Evolutionary conservation across 2,329 filamentous ascomycete species (phyloP), one percentile per base, ranked within the genome.

Genomic region (Gremmenia infestans): DNA sequence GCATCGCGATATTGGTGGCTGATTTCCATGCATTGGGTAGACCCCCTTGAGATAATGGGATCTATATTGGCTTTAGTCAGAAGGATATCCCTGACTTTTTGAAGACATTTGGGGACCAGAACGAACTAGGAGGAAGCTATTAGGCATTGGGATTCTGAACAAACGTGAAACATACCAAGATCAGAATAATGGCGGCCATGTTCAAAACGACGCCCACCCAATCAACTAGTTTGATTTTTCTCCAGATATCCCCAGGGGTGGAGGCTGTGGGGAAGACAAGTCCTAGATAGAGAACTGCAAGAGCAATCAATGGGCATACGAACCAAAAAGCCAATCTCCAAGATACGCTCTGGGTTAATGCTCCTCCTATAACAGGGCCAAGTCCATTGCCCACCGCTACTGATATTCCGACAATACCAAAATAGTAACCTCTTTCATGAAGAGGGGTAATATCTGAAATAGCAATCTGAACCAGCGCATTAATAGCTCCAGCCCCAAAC

Each of bases 41-140:
- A 52, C 40, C 69, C 66, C 37, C 70, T 67, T 9, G 80, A 82
- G n/a, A 86, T 76, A 67, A 59, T 5, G 66, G 64, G 48, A 66
- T 61, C 65, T 65, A 42, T 17, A 37, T 14, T 23, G 28, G 15
- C 37, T 48, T 52, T 22, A 36, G 51, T 36, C 22, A 19, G 9
- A 4, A 11, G 1, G 23, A 39, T 25, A 37, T 39, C 7, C 15
- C 36, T 39, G 5, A n/a, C 36, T 39, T 12, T 14, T 11, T 14
- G 36, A 6, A 2, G 36, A 39, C 36, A 39, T n/a, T 49, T 49
- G n/a, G 6, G 15, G n/a, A 50, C 6, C 5, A 40, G 7, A 19
- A 12, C 3, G 17, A 19, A 28, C n/a, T 37, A 49, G 37, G 28
- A n/a, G 42, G 47, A 53, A 47, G 7, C 17, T 46, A 46, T n/a